Base-by-base conservation (phyloP, 2,329 filamentous ascomycete species). In the Alternaria conjuncta region DNA sequence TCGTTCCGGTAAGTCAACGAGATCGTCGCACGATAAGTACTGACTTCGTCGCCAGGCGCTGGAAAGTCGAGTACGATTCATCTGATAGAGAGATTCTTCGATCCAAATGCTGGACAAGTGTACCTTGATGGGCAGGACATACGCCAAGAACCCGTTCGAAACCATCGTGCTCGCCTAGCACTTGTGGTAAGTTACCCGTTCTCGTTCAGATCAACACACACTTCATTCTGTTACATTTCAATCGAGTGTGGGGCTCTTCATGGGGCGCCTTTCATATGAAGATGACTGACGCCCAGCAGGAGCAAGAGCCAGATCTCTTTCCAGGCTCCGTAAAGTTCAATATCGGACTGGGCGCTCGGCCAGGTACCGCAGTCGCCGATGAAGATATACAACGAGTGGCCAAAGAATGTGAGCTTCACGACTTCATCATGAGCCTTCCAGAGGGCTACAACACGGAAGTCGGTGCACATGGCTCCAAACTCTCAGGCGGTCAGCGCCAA, bases 401-500 rank as follows among this genome's bases (percentile, higher is more conserved):
- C 55, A 78, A 78, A 63, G 75, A 78, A 57, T 83, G 80, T 56
- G 82, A 81, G 50, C 74, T 84, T 10, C 82, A 84, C 63, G 82
- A 83, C 18, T 84, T 84, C 70, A 82, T 84, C 69, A 79, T 79
- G 65, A 79, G 79, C 63, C 71, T 85, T 9, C 82, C 83, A 1
- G 81, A 84, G 63, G 82, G 81, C 28, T 84, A 84, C 70, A 80
- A 78, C 45, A 84, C 83, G 2, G 78, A 83, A 43, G 81, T 82
- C 51, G 82, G 82, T 9, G 74, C 78, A 6, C 81, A 80, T 60
- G 82, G 81, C 21, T 79, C 78, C 6, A 78, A 80, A 56, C 72
- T 85, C 3, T 83, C 81, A 3, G 83, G 82, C 18, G 83, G 83
- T 13, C 83, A 85, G 60, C 76, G 79, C 50, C 83, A 84, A 61